A percentile compares a stretch with the other conserved stretches of the same genome.
phyloP scores from a whole-genome alignment of 257 asterid genomes.

The Plectranthus barbatus region DNA sequence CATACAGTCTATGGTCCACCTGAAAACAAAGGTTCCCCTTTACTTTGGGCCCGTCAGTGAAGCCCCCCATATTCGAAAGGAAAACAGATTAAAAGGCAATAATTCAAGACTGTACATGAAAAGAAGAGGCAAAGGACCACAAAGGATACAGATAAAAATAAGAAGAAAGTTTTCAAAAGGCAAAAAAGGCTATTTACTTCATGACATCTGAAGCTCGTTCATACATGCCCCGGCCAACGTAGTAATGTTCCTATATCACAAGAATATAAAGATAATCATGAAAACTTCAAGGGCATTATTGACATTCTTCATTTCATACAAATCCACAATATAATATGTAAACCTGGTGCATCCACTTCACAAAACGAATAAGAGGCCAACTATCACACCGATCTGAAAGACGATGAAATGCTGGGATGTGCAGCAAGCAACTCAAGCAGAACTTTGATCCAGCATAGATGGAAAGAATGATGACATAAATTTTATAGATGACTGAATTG shows the following conservation, averaged over 20 bases:
- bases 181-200: slow-evolving; percentile 45
- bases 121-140: background rate
- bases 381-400: slow-evolving; percentile 57
- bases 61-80: background rate
- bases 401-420: slow-evolving; percentile 81
- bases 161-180: slow-evolving; percentile 1
- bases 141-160: background rate
- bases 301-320: slow-evolving; percentile 9
- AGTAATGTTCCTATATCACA: slow-evolving; percentile 76
- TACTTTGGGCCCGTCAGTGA: background rate
- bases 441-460: slow-evolving; percentile 66
- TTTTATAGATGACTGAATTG: slow-evolving; percentile 40
- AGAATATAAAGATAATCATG: slow-evolving; percentile 7
- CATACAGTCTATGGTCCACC: background rate
- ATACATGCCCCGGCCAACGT: slow-evolving; percentile 96
- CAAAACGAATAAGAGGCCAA: slow-evolving; percentile 56
- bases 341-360: slow-evolving; percentile 99
- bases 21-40: background rate
- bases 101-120: background rate
- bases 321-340: slow-evolving; percentile 6
- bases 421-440: slow-evolving; percentile 58
- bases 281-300: background rate
- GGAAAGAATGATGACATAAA: slow-evolving; percentile 54
- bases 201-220: slow-evolving; percentile 83
- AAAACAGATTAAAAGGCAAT: background rate